These are phyloP conservation scores for Trichocomaceae sp. DNA, from an alignment of 2,329 filamentous ascomycete species.

Conservation along the genomic window DNA sequence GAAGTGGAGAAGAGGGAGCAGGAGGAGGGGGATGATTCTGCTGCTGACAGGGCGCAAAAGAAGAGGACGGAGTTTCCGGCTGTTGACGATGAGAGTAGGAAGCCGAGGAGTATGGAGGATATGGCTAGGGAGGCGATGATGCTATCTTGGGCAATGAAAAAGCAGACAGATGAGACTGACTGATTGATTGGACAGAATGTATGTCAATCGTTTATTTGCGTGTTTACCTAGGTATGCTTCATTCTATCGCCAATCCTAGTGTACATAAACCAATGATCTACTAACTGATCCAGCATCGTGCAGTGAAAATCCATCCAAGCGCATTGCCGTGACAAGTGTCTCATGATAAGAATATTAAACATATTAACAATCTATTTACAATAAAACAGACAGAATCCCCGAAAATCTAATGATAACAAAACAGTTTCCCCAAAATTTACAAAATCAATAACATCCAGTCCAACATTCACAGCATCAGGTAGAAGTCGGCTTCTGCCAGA, in stretches of 20 bases:
- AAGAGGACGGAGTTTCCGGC: slow-evolving; percentile 57
- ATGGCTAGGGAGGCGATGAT: slow-evolving; percentile 51
- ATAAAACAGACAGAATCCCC: not conserved
- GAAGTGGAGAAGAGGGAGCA: slow-evolving; percentile 36
- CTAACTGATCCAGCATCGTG: slow-evolving; percentile 6
- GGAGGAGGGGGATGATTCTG: not conserved
- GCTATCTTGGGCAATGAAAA: slow-evolving; percentile 49
- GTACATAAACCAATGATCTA: not conserved
- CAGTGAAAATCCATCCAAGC: slow-evolving; percentile 1
- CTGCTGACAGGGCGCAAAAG: slow-evolving; percentile 16
- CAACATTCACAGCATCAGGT: not conserved
- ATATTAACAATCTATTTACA: slow-evolving; percentile 8
- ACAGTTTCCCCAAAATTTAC: not conserved
- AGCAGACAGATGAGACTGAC: slow-evolving; percentile 30
- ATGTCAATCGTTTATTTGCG: not conserved
- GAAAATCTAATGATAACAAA: not conserved
- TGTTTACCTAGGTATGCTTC: not conserved
- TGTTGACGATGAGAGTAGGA: slow-evolving; percentile 65
- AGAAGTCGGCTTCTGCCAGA: slow-evolving; percentile 51
- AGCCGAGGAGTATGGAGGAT: slow-evolving; percentile 61
- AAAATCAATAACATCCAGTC: not conserved
- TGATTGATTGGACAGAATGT: slow-evolving; percentile 5
- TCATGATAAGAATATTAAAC: slow-evolving; percentile 2
- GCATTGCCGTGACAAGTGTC: slow-evolving; percentile 3
- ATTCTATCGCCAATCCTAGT: not conserved